These are phyloP conservation scores for Barnettozyma vustinii DNA, from an alignment of 805 yeast species.

Conservation along the genomic window DNA sequence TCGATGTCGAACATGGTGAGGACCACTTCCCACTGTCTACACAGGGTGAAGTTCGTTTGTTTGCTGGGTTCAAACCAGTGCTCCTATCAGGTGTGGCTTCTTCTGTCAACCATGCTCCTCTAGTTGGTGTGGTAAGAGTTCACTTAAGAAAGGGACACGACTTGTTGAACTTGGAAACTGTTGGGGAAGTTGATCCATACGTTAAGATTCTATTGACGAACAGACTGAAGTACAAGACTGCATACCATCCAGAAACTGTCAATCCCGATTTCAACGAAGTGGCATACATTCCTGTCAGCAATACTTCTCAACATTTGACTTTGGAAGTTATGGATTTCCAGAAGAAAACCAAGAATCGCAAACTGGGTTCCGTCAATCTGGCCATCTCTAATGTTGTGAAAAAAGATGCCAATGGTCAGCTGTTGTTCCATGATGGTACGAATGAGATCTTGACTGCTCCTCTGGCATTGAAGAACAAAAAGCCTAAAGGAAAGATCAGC, in stretches of 20 bases:
- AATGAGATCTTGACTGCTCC: conserved; percentile 35
- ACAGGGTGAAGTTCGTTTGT: conserved; percentile 47
- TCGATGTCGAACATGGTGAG: conserved; percentile 41
- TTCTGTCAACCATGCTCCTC: conserved; percentile 42
- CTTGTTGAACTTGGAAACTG: conserved; percentile 52
- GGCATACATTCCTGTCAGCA: conserved; percentile 53
- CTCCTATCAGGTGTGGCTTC: conserved; percentile 46
- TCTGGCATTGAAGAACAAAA: conserved; percentile 29
- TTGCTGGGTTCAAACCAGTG: conserved; percentile 69
- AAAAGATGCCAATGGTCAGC: conserved; percentile 42
- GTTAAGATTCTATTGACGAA: conserved; percentile 55
- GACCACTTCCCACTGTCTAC: conserved; percentile 47
- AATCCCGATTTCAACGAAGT: conserved; percentile 59
- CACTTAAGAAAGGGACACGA: conserved; percentile 50
- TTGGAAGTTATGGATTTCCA: conserved; percentile 66
- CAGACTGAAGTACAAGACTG: conserved; percentile 49
- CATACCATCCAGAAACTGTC: conserved; percentile 45
- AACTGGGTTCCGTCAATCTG: conserved; percentile 53
- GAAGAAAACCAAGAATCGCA: conserved; percentile 54
- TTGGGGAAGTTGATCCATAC: conserved; percentile 76
- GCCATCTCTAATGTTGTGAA: conserved; percentile 44
- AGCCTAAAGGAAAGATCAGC: conserved; percentile 45
- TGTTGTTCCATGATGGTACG: conserved; percentile 46
- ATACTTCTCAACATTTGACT: conserved; percentile 53
- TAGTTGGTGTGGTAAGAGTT: conserved; percentile 63